phyloP scores from a whole-genome alignment of 768 basidiomycete genomes.

The Phallus indusiatus region DNA sequence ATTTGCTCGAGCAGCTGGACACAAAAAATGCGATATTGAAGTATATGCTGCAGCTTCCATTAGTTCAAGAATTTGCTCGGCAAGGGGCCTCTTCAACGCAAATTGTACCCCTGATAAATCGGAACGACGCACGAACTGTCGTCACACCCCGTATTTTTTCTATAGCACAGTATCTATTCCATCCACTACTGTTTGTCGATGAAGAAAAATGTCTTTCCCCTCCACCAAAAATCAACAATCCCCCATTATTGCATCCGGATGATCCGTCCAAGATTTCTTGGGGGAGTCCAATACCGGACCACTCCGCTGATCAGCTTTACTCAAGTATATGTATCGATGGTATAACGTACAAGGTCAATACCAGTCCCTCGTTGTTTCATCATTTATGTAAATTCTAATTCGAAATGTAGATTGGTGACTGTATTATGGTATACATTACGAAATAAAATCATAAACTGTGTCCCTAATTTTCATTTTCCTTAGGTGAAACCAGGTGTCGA shows the following conservation, averaged over 20 bases:
- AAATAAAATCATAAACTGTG: too few species aligned
- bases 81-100: not conserved
- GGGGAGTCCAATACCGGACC: slow-evolving; percentile 17
- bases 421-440: slow-evolving; percentile 40
- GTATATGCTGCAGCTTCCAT: not conserved
- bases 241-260: slow-evolving; percentile 11
- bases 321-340: slow-evolving; percentile 46
- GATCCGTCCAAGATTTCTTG: slow-evolving; percentile 28
- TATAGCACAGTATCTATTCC: slow-evolving; percentile 38
- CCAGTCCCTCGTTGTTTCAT: not conserved
- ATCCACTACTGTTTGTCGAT: slow-evolving; percentile 32
- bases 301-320: slow-evolving; percentile 25
- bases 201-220: slow-evolving; percentile 23
- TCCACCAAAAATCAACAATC: slow-evolving; percentile 10
- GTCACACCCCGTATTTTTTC: slow-evolving; percentile 40
- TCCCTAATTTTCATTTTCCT: not conserved
- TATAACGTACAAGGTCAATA: slow-evolving; percentile 42
- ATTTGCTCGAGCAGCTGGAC: not conserved
- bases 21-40: not conserved
- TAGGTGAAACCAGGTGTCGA: slow-evolving; percentile 42
- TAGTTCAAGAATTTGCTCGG: not conserved
- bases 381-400: not conserved
- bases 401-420: slow-evolving; percentile 44
- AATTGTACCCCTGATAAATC: not conserved
- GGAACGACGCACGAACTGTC: slow-evolving; percentile 19